Conservation (phyloP, 2,329 filamentous ascomycete genomes). For the Mycosphaerella arachidis region DNA sequence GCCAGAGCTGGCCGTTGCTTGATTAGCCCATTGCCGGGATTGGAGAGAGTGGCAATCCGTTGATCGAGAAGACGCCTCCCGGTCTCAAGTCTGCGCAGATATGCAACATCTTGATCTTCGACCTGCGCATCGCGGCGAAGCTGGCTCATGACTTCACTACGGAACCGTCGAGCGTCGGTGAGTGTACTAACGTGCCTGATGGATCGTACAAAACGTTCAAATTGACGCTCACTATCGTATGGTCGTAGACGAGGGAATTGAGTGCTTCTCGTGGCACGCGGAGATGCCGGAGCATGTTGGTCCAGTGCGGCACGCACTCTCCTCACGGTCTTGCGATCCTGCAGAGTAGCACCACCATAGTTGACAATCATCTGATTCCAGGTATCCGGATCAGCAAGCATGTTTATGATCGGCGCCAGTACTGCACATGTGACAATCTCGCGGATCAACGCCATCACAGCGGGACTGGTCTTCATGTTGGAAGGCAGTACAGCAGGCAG, state of each 20-base stretch:
- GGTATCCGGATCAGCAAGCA: constrained; percentile 85
- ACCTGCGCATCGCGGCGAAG: constrained; percentile 76
- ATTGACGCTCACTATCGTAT: constrained; percentile 82
- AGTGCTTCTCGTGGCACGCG: constrained; percentile 36
- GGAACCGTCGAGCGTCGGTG: constrained; percentile 85
- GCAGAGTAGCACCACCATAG: constrained; percentile 67
- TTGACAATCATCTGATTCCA: constrained; percentile 97
- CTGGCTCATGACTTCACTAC: constrained; percentile 88
- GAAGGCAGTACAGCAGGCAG: constrained; percentile 71
- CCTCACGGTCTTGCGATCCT: constrained; percentile 91
- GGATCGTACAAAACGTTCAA: constrained; percentile 87
- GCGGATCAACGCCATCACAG: constrained; percentile 73
- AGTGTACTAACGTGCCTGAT: constrained; percentile 86
- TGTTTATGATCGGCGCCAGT: constrained; percentile 71
- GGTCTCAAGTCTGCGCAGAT: constrained; percentile 84
- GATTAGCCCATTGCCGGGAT: constrained; percentile 56
- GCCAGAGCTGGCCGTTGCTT: constrained; percentile 35
- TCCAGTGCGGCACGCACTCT: constrained; percentile 89
- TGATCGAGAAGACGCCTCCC: constrained; percentile 87
- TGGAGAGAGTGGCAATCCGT: constrained; percentile 67
- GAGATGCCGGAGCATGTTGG: constrained; percentile 80
- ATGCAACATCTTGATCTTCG: constrained; percentile 77
- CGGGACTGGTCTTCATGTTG: constrained; percentile 70
- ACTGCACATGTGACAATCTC: constrained; percentile 95
- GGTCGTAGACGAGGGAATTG: constrained; percentile 75